Conservation (phyloP, 306 rosid genomes). For the Trifolium repens region DNA sequence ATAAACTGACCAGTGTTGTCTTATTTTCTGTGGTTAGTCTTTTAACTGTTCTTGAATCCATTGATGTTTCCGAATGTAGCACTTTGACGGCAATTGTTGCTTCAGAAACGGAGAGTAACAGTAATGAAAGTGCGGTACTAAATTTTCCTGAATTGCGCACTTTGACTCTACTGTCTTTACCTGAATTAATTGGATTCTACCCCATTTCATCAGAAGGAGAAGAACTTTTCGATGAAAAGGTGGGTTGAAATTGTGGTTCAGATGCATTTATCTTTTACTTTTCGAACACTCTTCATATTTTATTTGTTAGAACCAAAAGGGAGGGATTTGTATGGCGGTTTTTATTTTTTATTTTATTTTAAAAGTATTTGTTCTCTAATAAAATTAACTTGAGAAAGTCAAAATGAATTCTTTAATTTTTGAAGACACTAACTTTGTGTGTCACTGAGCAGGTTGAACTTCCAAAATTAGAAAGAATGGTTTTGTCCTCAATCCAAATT, state of each 20-base stretch:
- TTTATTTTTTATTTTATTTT: too few species aligned
- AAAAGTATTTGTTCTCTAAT: too few species aligned
- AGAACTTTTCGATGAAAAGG: not conserved
- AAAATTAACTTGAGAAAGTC: not conserved
- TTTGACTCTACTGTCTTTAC: not conserved
- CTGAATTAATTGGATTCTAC: not conserved
- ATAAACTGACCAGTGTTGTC: conserved; percentile 34
- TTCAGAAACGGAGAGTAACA: not conserved
- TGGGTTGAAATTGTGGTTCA: not conserved
- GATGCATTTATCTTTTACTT: not conserved
- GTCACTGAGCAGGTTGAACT: not conserved
- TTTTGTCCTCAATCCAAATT: conserved; percentile 18
- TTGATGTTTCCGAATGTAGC: conserved; percentile 47
- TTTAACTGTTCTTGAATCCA: conserved; percentile 37
- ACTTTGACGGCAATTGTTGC: conserved; percentile 36
- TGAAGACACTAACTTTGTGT: not conserved
- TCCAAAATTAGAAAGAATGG: conserved; percentile 40
- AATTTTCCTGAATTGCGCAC: not conserved
- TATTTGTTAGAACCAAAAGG: not conserved
- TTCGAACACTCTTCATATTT: not conserved
- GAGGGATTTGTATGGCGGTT: not conserved
- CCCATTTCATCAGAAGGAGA: not conserved
- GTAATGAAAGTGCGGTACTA: too few species aligned
- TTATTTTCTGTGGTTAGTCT: not conserved
- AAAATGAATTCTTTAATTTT: not conserved